Evolutionary conservation across 1,139 yeast genomes (phyloP).

Genomic region (Taphrina communis): DNA sequence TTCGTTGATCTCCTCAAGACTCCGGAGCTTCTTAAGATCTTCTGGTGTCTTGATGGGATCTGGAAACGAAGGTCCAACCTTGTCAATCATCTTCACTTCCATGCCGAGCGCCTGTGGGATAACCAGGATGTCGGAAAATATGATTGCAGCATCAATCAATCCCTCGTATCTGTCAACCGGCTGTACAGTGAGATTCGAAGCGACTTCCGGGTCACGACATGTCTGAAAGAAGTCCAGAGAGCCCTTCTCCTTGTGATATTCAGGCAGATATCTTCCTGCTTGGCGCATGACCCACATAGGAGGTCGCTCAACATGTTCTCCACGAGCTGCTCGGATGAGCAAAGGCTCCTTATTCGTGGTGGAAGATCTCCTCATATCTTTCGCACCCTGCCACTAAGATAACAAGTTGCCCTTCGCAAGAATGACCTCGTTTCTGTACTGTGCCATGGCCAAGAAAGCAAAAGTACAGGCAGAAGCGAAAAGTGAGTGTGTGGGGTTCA

Average conservation of each 20-base stretch:
- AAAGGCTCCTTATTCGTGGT: constrained; percentile 13
- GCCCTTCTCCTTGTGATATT: constrained; percentile 87
- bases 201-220: constrained; percentile 91
- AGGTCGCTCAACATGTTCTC: constrained; percentile 90
- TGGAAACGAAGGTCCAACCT: constrained; percentile 92
- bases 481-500: too few species aligned
- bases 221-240: constrained; percentile 89
- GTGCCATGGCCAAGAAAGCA: too few species aligned
- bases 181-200: constrained; percentile 91
- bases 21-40: constrained; percentile 64
- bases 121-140: constrained; percentile 91
- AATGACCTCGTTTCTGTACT: too few species aligned
- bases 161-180: constrained; percentile 91
- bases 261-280: constrained; percentile 65
- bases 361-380: constrained; percentile 1
- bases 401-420: too few species aligned
- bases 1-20: constrained; percentile 58
- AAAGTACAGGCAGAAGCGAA: too few species aligned
- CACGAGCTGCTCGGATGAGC: constrained; percentile 77
- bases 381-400: too few species aligned
- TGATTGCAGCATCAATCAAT: constrained; percentile 92
- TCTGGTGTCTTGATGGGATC: constrained; percentile 78
- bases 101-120: constrained; percentile 99
- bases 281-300: constrained; percentile 87
- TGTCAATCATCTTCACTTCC: constrained; percentile 91